Conservation (phyloP, 2,329 filamentous ascomycete genomes). For the Hypomyces rosellus region DNA sequence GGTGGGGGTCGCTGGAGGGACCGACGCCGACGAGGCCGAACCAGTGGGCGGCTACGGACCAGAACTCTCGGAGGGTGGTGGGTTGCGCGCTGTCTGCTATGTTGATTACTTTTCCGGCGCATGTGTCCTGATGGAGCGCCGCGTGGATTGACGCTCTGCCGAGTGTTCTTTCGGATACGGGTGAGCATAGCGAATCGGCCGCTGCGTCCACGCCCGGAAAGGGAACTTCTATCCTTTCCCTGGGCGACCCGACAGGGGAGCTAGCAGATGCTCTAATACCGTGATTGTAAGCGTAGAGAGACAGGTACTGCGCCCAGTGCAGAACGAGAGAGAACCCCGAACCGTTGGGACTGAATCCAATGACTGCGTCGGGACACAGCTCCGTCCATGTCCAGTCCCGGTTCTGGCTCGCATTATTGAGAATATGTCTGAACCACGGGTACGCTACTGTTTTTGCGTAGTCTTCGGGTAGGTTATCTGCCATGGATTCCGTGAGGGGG, state of each 20-base stretch:
- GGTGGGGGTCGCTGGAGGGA: conserved; percentile 9
- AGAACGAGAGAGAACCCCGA: conserved; percentile 30
- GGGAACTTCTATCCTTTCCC: conserved; percentile 15
- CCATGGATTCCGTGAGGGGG: conserved; percentile 28
- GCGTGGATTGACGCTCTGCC: conserved; percentile 26
- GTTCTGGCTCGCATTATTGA: conserved; percentile 23
- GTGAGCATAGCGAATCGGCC: conserved; percentile 23
- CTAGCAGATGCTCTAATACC: conserved; percentile 1
- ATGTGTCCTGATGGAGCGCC: conserved; percentile 20
- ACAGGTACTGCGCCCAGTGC: conserved; percentile 35
- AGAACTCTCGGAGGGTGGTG: conserved; percentile 22
- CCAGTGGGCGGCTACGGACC: conserved; percentile 25
- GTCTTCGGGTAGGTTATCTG: conserved; percentile 24
- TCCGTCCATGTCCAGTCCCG: conserved; percentile 32
- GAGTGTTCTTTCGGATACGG: conserved; percentile 25
- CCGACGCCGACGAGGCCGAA: conserved; percentile 25
- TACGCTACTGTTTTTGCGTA: conserved; percentile 32
- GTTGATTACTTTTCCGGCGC: conserved; percentile 27
- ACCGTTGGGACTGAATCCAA: conserved; percentile 34
- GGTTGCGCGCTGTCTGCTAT: conserved; percentile 23
- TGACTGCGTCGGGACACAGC: conserved; percentile 31
- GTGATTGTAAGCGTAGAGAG: conserved; percentile 27
- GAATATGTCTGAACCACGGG: conserved; percentile 25
- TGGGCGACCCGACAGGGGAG: not conserved
- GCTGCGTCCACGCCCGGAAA: conserved; percentile 25